Evolutionary conservation across 495 filamentous ascomycete genomes (phyloP), one percentile per base, ranked within the genome.

Genomic region (Podospora australis): DNA sequence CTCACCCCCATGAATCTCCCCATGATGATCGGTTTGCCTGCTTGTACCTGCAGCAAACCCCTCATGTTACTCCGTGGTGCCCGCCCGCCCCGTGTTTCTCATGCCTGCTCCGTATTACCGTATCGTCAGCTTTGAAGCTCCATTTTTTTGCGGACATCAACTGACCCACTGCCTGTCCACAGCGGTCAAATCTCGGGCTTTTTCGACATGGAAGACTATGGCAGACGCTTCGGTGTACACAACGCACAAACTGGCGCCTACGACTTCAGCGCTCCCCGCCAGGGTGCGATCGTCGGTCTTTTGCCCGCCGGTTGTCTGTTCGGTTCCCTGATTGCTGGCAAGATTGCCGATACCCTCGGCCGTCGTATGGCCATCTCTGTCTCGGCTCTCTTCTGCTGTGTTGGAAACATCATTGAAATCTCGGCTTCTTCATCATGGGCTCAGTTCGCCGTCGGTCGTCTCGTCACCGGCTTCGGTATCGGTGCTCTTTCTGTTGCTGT

Each of bases 401-500:
- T 87, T 46, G 86, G 86, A 39, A 83, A 79, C 48, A 77, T 84
- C 20, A 74, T 88, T 34, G 82, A 87, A 56, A 69, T 76, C 52
- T 75, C 84, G 28, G 76, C 82, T 34, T 42, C 60, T 10, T 60
- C 61, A 0, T 45, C 47, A 3, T 80, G 77, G 77, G 69, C 57
- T 36, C 76, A 80, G 46, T 77, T 73, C 46, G 73, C 76, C 32
- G 53, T 78, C 46, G 77, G 75, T 28, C 71, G 77, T 35, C 56
- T 78, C 36, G 74, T 87, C 40, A 80, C 81, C 36, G 80, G 85
- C 67, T 64, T 82, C 23, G 84, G 84, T 52, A 82, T 89, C 43
- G 85, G 84, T 49, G 76, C 80, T 1, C 72, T 88, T 11, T 85
- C 80, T 42, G 84, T 86, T 44, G 66, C 81, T 14, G 80, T 88